Base-by-base conservation (phyloP, 768 basidiomycete species). In the Xerocomus potaroensis region DNA sequence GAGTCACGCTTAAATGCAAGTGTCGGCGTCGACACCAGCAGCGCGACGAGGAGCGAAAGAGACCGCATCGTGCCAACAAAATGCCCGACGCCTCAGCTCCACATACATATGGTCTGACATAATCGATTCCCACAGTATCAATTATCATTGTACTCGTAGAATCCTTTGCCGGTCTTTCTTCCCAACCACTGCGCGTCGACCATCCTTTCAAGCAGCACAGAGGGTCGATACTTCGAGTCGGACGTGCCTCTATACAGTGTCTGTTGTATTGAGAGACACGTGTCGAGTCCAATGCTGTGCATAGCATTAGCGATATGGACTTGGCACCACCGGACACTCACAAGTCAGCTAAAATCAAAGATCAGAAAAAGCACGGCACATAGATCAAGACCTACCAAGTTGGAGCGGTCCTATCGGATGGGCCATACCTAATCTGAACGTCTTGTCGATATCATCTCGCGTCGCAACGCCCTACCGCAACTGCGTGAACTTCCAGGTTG, bases 101-200 rank as follows among this genome's bases (percentile, higher is more conserved):
- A n/a, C 15, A 16, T 8, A 15, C 18, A 27, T 33, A 16, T 12
- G 18, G 15, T 12, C 27, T 41, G 30, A 55, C 24, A 21, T 56
- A 52, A 56, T 41, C 30, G 22, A 43, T 31, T 60, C 55, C 41
- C 59, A 60, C 50, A 24, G n/a, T 44, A 61, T n/a, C 45, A 14
- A n/a, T n/a, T n/a, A 5, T 62, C 55, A 0, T 60, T 51, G 59
- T 96, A 96, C 53, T 94, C 91, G 60, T 96, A 97, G 67, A 97
- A 97, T 15, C 94, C 93, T 65, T 87, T 91, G 4, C 93, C 92
- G 48, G 79, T 90, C 75, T 95, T 95, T 74, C 77, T 84, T 10
- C 95, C 95, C 42, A 87, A 76, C 89, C 90, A 98, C 41, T 87
- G 84, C 16, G 95, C 95, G 61, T 95, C 91, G 5, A 98, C 95